Evolutionary conservation across 78 protist species (phyloP).

Genomic region (Bodo saltans): DNA sequence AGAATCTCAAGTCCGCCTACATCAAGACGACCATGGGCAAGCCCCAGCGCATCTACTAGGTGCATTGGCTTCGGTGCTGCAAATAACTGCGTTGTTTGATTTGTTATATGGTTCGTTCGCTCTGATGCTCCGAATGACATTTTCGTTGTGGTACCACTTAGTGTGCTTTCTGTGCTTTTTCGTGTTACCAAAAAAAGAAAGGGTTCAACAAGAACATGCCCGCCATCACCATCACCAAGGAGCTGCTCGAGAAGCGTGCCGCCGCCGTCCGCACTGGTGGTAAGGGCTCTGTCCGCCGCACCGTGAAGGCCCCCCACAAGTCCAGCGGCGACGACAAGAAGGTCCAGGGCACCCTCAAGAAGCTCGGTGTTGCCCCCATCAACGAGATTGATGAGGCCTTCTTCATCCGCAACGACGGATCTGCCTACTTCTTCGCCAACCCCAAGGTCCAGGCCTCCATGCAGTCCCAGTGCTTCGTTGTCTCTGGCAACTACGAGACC

Average conservation of each 20-base stretch:
- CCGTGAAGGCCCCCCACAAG: not conserved
- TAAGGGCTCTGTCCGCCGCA: slow-evolving; percentile 11
- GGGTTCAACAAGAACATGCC: no score
- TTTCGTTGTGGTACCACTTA: no score
- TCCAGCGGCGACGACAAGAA: slow-evolving; percentile 8
- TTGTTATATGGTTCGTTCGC: no score
- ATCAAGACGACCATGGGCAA: slow-evolving; percentile 96
- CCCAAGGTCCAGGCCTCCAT: not conserved
- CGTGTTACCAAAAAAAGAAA: no score
- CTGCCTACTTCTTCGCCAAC: not conserved
- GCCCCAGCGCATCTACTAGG: slow-evolving; percentile 82
- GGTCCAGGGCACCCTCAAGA: not conserved
- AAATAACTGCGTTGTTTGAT: no score
- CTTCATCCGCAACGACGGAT: not conserved
- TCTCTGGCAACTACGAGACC: not conserved
- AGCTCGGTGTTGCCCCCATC: not conserved
- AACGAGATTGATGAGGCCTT: not conserved
- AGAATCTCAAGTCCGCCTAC: slow-evolving; percentile 92
- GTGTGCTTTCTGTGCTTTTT: no score
- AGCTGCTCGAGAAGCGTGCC: slow-evolving; percentile 2
- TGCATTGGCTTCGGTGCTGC: no score
- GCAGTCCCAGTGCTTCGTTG: not conserved
- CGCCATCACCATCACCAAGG: not conserved
- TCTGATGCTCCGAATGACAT: no score
- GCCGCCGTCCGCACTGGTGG: slow-evolving; percentile 2